Percentiles rank a stretch among this genome's conserved stretches.
These are phyloP conservation scores for Lactarius vividus DNA, from an alignment of 768 basidiomycete species.

Conservation along the genomic window DNA sequence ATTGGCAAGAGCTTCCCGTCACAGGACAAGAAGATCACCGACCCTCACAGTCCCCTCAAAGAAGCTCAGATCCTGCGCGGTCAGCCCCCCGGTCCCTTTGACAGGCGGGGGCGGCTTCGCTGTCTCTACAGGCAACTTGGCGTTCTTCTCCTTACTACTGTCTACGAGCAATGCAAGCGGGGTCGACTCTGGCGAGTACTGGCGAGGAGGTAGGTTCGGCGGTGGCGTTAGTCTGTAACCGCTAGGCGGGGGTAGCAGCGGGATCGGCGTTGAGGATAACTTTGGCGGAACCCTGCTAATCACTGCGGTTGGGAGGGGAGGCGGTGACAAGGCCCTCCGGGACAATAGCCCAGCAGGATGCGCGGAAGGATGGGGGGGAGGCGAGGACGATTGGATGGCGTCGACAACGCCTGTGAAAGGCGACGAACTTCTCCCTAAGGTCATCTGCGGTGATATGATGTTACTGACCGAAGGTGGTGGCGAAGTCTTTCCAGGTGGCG, in stretches of 20 bases:
- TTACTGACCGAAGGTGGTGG: background rate
- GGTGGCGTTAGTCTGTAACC: conserved; percentile 3
- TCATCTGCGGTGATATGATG: background rate
- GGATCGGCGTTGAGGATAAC: conserved; percentile 4
- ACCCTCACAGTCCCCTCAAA: conserved; percentile 70
- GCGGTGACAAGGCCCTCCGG: conserved; percentile 10
- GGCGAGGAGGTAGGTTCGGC: background rate
- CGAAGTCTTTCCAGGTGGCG: background rate
- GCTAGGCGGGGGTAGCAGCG: conserved; percentile 21
- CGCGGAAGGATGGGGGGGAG: background rate
- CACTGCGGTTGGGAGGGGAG: background rate
- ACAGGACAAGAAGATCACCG: background rate
- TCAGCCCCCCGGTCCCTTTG: conserved; percentile 51
- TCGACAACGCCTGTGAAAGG: background rate
- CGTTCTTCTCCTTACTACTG: background rate
- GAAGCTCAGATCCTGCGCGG: conserved; percentile 83
- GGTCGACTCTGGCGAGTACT: conserved; percentile 21
- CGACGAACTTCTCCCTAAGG: background rate
- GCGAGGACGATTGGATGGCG: background rate
- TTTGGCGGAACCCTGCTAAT: conserved; percentile 7
- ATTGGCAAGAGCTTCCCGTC: background rate
- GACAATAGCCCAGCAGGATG: background rate
- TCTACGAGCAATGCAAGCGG: conserved; percentile 24
- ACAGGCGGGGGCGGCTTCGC: conserved; percentile 19
- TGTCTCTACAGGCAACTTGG: conserved; percentile 14